Conservation (phyloP, 345 rosid genomes). For the Eucalyptus sideroxylon region DNA sequence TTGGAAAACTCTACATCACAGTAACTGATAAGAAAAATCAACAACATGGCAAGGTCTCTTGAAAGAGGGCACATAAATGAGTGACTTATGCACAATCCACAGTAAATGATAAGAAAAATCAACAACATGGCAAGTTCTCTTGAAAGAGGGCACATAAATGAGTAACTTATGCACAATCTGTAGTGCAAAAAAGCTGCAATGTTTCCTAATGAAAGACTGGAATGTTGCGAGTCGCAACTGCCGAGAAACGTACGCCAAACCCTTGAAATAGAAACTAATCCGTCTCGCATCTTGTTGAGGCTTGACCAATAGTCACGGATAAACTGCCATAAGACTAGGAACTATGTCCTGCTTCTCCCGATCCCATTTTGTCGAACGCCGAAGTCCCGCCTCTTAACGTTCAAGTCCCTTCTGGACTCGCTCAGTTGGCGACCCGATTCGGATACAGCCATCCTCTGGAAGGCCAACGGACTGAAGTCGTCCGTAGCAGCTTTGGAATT, state of each 20-base stretch:
- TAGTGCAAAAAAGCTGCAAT: neutral
- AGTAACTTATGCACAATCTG: neutral
- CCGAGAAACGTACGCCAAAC: neutral
- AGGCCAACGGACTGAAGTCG: conserved; percentile 9
- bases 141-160: neutral
- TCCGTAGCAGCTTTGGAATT: neutral
- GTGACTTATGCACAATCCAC: neutral
- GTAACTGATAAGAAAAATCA: neutral
- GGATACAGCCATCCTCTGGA: conserved; percentile 2
- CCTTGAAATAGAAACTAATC: neutral
- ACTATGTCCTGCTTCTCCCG: conserved; percentile 18
- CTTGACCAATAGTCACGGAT: neutral
- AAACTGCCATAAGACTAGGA: neutral
- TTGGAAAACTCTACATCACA: neutral
- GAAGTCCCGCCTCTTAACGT: conserved; percentile 15
- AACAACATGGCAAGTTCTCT: neutral
- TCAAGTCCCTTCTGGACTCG: conserved; percentile 11
- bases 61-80: neutral
- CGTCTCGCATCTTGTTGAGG: neutral
- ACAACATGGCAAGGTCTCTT: neutral
- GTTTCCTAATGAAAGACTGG: neutral
- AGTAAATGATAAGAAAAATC: neutral
- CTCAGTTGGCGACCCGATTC: conserved; percentile 9
- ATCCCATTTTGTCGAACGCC: conserved; percentile 9
- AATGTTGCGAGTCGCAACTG: conserved; percentile 28